Evolutionary conservation across 345 rosid species (phyloP), one percentile per base, ranked within the genome.

Genomic region (Euphorbia peplus): DNA sequence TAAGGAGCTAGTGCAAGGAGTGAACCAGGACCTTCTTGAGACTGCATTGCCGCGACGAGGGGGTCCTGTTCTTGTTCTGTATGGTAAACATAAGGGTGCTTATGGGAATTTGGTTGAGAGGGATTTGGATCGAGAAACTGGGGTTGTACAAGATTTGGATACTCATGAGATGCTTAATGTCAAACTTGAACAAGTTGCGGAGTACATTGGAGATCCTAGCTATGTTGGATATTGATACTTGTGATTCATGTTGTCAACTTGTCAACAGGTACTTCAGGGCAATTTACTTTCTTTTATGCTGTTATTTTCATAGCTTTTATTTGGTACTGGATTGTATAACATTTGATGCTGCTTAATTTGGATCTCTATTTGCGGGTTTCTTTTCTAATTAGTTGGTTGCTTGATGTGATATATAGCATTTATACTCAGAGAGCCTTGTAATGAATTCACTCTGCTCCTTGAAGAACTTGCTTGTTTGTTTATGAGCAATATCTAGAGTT

Each of bases 11-110:
- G 75, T 93, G 30, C 89, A 87, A 78, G 89, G 85, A 22, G 86
- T 93, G 10, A 81, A 86, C 76, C 98, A 90, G 78, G 87, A 87
- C 55, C 64, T 83, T 69, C 92, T 93, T 8, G 93, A 93, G 88
- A 90, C 93, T 47, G 98, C 92, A 70, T 75, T 93, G n/a, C n/a
- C n/a, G 75, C 97, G 97, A 0, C 85, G 82, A 64, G 96, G 92
- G 13, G 96, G 95, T 4, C 76, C 79, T 0, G 92, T 93, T 22
- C 80, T 91, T 70, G 79, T 93, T 68, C 57, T 91, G 63, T 78
- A 69, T 47, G 97, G 97, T 42, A 89, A 73, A 66, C 83, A 90
- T 75, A 82, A 85, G 57, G 96, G 92, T 51, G 83, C 76, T 0
- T 88, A 83, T 73, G 98, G 98, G 58, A 86, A 52, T 76, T 78